Conservation (phyloP, 2,329 filamentous ascomycete genomes). For the Myriosclerotinia curreyana region DNA sequence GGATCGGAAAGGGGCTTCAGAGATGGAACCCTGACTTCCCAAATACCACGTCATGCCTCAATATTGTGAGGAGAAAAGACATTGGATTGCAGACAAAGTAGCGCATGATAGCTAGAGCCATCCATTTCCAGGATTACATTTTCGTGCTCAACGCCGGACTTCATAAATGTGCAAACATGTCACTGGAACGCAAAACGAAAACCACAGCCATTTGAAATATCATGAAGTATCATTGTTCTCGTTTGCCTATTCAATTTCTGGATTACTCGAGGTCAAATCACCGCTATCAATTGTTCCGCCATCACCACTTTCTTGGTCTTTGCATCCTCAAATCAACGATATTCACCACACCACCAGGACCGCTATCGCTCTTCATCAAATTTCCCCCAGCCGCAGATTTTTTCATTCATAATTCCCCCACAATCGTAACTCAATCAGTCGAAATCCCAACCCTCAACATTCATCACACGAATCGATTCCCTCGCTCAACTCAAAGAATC, state of each 20-base stretch:
- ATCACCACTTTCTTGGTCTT: not conserved
- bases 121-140: no score
- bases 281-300: not conserved
- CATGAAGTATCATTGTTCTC: not conserved
- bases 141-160: no score
- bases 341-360: not conserved
- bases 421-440: not conserved
- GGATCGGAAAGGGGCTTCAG: no score
- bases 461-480: not conserved
- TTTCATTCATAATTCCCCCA: not conserved
- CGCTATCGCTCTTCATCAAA: not conserved
- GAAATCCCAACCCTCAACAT: not conserved
- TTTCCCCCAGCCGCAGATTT: not conserved
- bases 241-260: not conserved
- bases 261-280: not conserved
- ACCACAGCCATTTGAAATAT: not conserved
- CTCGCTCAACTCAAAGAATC: not conserved
- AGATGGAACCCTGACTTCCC: no score
- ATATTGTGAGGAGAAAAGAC: no score
- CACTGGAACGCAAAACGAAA: no score
- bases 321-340: not conserved
- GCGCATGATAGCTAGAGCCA: no score
- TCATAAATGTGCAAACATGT: no score
- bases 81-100: no score
- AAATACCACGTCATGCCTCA: no score